These are phyloP conservation scores for Dimargaris xerosporica DNA, from an alignment of 192 early-diverging fungal species.

Conservation along the genomic window DNA sequence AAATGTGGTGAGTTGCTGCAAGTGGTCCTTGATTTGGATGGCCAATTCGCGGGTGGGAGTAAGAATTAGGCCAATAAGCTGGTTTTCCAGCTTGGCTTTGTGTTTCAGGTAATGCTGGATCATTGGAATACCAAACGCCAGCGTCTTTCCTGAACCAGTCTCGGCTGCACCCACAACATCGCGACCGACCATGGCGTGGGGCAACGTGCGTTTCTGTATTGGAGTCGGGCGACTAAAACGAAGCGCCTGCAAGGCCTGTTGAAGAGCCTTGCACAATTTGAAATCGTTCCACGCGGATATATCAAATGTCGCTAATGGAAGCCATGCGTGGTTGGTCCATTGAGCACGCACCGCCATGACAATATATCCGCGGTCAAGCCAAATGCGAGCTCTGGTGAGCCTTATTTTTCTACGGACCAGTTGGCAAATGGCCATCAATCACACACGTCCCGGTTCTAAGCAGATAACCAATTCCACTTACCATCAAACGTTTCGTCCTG, in stretches of 20 bases:
- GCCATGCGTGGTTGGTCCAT: slow-evolving; percentile 16
- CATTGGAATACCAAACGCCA: slow-evolving; percentile 92
- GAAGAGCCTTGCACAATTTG: slow-evolving; percentile 2
- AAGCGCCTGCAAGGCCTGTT: slow-evolving; percentile 50
- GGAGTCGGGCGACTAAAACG: slow-evolving; percentile 67
- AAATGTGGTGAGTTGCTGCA: slow-evolving; percentile 36
- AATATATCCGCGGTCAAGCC: too few relatives aligned
- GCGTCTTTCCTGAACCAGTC: slow-evolving; percentile 90
- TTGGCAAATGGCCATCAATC: too few relatives aligned
- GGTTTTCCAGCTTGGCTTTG: slow-evolving; percentile 12
- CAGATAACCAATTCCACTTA: too few relatives aligned
- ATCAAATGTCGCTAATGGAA: slow-evolving; percentile 11
- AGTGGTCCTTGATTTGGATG: slow-evolving; percentile 80
- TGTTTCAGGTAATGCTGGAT: slow-evolving; percentile 48
- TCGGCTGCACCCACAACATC: slow-evolving; percentile 87
- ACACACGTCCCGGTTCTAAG: too few relatives aligned
- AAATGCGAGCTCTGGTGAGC: too few relatives aligned
- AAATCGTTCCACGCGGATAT: slow-evolving; percentile 10
- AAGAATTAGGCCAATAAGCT: slow-evolving; percentile 52
- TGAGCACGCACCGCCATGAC: neutral
- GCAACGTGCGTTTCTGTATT: slow-evolving; percentile 70
- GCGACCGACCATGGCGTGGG: slow-evolving; percentile 48
- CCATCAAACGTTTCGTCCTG: too few relatives aligned
- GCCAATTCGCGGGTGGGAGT: slow-evolving; percentile 93
- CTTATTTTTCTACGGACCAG: too few relatives aligned